phyloP scores from a whole-genome alignment of 805 yeast genomes.

The Monosporozyma solicola region DNA sequence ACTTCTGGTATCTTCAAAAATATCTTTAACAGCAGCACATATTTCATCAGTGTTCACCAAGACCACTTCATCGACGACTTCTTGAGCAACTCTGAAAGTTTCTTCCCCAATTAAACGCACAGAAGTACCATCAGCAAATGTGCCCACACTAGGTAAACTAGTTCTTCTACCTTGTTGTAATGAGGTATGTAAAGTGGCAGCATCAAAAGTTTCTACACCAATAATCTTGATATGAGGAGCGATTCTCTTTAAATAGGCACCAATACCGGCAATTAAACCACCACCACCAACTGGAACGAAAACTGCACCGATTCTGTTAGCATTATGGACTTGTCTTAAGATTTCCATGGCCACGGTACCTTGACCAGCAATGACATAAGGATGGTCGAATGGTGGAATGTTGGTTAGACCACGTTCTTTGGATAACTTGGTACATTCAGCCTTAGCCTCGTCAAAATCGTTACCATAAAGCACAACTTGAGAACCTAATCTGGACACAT shows the following conservation, averaged over 20 bases:
- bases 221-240: constrained; percentile 97
- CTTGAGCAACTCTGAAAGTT: constrained; percentile 70
- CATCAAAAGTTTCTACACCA: constrained; percentile 94
- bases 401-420: constrained; percentile 67
- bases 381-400: constrained; percentile 98
- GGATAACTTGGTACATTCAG: constrained; percentile 70
- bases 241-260: constrained; percentile 80
- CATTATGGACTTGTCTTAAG: constrained; percentile 66
- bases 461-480: constrained; percentile 90
- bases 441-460: constrained; percentile 91
- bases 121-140: constrained; percentile 98
- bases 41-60: constrained; percentile 86
- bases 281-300: constrained; percentile 97
- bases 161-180: constrained; percentile 47
- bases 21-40: constrained; percentile 93
- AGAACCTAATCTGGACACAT: constrained; percentile 87
- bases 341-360: constrained; percentile 95
- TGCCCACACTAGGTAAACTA: constrained; percentile 67
- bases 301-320: constrained; percentile 67
- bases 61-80: constrained; percentile 82
- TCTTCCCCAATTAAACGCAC: constrained; percentile 86
- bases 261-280: constrained; percentile 87
- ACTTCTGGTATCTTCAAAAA: constrained; percentile 90
- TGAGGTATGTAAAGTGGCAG: constrained; percentile 82
- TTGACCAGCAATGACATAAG: constrained; percentile 97